phyloP scores from a whole-genome alignment of 352 stramenopile genomes.

The Phytopythium montanum region DNA sequence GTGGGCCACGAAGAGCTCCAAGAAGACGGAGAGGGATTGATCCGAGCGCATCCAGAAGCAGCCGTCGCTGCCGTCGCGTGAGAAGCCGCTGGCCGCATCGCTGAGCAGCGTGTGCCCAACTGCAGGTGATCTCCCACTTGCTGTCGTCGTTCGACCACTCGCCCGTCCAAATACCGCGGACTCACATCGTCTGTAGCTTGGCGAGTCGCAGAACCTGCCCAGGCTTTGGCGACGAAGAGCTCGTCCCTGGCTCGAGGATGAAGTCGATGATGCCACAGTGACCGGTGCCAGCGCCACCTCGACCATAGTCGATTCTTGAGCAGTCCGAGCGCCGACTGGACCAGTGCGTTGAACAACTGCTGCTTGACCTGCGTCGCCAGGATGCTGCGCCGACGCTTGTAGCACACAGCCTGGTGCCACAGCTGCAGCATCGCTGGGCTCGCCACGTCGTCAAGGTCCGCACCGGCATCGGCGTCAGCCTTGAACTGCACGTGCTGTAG shows the following conservation, averaged over 20 bases:
- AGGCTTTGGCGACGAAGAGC: background rate
- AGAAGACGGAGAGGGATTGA: constrained; percentile 59
- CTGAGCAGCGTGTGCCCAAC: constrained; percentile 53
- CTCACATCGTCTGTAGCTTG: constrained; percentile 83
- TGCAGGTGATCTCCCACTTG: constrained; percentile 84
- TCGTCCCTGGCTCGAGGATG: too few species aligned
- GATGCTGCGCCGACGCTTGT: constrained; percentile 53
- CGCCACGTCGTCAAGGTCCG: constrained; percentile 1
- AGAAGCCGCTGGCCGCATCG: constrained; percentile 60
- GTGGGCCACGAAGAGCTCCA: constrained; percentile 42
- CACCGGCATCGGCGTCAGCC: background rate
- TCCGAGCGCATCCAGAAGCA: constrained; percentile 86
- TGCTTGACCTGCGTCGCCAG: constrained; percentile 67
- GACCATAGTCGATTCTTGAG: constrained; percentile 82
- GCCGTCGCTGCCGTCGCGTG: constrained; percentile 61
- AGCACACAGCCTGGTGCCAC: constrained; percentile 70
- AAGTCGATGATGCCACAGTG: too few species aligned
- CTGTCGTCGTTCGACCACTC: constrained; percentile 82
- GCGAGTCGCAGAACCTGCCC: constrained; percentile 53
- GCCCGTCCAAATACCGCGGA: constrained; percentile 71
- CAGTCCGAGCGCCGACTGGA: constrained; percentile 56
- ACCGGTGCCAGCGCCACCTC: constrained; percentile 30
- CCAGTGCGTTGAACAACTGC: constrained; percentile 59
- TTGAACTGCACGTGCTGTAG: constrained; percentile 38
- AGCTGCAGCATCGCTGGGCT: constrained; percentile 21